Evolutionary conservation across 805 yeast species (phyloP), one percentile per base, ranked within the genome.

Genomic region (Kuraishia hungarica): DNA sequence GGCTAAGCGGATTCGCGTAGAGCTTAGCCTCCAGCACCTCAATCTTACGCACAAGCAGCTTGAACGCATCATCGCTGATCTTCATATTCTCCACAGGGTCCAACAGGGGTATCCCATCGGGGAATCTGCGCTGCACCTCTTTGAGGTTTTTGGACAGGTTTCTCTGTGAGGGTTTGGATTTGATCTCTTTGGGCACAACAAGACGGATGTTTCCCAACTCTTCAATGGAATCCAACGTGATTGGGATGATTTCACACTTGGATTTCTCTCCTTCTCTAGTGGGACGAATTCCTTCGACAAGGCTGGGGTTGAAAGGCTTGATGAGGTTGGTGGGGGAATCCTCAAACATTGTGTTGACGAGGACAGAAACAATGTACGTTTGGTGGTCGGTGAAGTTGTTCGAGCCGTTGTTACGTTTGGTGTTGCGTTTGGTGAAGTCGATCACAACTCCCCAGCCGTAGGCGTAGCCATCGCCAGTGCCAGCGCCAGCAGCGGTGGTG

Each of bases 361-460:
- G 81, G 11, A 91, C 97, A 59, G 85, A 88, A 11, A 92, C 92
- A 58, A 94, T 76, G 67, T 90, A 93, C 0, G 96, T 82, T 66
- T 94, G 96, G 67, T 93, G 97, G 61, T 92, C 97, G 19, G 86
- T 77, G 67, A 73, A 89, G 1, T 72, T 74, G 10, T 26, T 26
- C 55, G 80, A 83, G 11, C 78, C 63, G 22, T 81, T 80, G 60
- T 80, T 77, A 65, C 87, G 78, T 64, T 83, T 86, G 63, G 75
- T 81, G 51, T 72, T 70, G 67, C 98, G 79, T 69, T 90, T 92
- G 48, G 81, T 76, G 62, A 85, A 88, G 51, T 83, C 82, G 11
- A 88, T 83, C 13, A 92, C 94, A 66, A 89, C 87, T 56, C 93
- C 97, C 99, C 99, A 94, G n/a, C 97, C 97, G 67, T 91, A 96